Conservation (phyloP, 148 eudicot genomes). For the Selenicereus undatus region DNA sequence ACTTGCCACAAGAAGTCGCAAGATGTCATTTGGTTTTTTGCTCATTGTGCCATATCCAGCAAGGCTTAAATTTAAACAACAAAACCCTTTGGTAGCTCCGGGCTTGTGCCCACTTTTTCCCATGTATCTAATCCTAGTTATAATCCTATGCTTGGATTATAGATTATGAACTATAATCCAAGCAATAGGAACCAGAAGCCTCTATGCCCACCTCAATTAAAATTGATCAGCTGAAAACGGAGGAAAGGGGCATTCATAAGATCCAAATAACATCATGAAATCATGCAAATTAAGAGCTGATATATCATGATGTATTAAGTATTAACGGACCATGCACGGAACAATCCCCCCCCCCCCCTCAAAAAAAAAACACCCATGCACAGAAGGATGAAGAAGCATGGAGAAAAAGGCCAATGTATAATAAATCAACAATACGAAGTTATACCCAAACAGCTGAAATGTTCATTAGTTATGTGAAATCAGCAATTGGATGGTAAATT, state of each 20-base stretch:
- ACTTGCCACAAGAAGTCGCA: conserved; percentile 46
- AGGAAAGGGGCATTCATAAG: conserved; percentile 5
- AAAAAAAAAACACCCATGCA: background rate
- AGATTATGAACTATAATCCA: background rate
- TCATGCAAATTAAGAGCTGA: background rate
- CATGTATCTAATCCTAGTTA: conserved; percentile 12
- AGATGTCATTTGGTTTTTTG: conserved; percentile 49
- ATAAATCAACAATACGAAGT: background rate
- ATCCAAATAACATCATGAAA: background rate
- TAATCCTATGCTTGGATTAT: conserved; percentile 1
- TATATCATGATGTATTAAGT: too few species aligned
- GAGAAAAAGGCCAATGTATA: background rate
- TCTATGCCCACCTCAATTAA: background rate
- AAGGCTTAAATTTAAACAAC: conserved; percentile 22
- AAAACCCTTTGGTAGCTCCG: background rate
- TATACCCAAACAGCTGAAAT: background rate
- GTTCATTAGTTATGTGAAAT: background rate
- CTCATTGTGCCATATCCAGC: conserved; percentile 34
- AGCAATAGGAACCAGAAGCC: conserved; percentile 5
- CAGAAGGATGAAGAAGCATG: background rate
- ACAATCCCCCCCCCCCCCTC: too few species aligned
- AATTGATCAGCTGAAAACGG: conserved; percentile 1
- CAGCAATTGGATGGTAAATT: background rate
- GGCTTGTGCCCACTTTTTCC: conserved; percentile 17
- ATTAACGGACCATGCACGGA: too few species aligned